These are phyloP conservation scores for Zymoseptoria pseudotritici DNA, from an alignment of 2,329 filamentous ascomycete species.

Conservation along the genomic window DNA sequence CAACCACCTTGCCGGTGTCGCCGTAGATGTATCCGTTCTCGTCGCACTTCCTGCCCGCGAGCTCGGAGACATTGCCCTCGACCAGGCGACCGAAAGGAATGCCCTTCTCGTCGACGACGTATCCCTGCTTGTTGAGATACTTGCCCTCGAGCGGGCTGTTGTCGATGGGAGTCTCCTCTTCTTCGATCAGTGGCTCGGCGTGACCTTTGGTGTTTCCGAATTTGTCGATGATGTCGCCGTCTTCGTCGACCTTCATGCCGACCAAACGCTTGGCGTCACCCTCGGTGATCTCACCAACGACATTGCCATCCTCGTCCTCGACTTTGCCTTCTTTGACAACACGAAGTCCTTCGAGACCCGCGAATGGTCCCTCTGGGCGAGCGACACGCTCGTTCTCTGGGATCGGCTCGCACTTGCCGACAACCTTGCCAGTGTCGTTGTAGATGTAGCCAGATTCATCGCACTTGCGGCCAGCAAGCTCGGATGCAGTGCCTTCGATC, in stretches of 20 bases:
- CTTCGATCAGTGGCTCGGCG: slow-evolving; percentile 47
- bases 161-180: slow-evolving; percentile 34
- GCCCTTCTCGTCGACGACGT: slow-evolving; percentile 47
- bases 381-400: slow-evolving; percentile 50
- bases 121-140: slow-evolving; percentile 53
- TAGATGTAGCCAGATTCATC: slow-evolving; percentile 51
- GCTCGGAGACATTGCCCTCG: slow-evolving; percentile 50
- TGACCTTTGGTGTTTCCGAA: slow-evolving; percentile 57
- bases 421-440: slow-evolving; percentile 49
- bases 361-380: slow-evolving; percentile 59
- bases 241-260: slow-evolving; percentile 69
- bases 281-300: slow-evolving; percentile 63
- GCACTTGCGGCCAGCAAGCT: slow-evolving; percentile 49
- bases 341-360: slow-evolving; percentile 56
- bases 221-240: slow-evolving; percentile 74
- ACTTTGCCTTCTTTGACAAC: slow-evolving; percentile 64
- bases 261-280: slow-evolving; percentile 66
- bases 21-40: slow-evolving; percentile 51
- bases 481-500: slow-evolving; percentile 49
- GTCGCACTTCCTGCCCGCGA: slow-evolving; percentile 51
- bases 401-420: slow-evolving; percentile 52
- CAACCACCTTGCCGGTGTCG: slow-evolving; percentile 50
- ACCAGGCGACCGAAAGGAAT: slow-evolving; percentile 51
- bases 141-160: slow-evolving; percentile 50
- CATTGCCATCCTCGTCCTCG: slow-evolving; percentile 69